Conservation (phyloP, 2,329 filamentous ascomycete genomes). For the Pseudophaeomoniella oleicola region DNA sequence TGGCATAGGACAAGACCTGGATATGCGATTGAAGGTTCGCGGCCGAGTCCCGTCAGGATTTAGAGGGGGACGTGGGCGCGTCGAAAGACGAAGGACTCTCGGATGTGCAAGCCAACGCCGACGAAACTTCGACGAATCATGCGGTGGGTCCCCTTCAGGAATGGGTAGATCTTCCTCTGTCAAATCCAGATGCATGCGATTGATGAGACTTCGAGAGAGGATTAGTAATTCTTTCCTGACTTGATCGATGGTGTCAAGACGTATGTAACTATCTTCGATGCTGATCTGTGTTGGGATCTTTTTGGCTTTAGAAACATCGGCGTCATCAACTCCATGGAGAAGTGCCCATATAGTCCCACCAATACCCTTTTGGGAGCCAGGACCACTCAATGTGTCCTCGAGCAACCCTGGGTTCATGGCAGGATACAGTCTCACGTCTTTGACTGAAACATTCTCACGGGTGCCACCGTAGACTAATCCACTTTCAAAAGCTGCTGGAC, state of each 20-base stretch:
- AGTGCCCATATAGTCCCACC: conserved; percentile 62
- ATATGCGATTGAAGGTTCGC: conserved; percentile 54
- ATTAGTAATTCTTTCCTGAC: conserved; percentile 55
- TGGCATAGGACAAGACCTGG: conserved; percentile 60
- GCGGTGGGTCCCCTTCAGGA: conserved; percentile 2
- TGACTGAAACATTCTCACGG: conserved; percentile 47
- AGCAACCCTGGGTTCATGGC: conserved; percentile 50
- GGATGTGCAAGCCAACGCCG: conserved; percentile 62
- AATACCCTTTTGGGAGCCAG: conserved; percentile 56
- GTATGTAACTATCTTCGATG: conserved; percentile 82
- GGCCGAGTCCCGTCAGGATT: conserved; percentile 39
- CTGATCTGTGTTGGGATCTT: conserved; percentile 75
- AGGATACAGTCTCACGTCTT: conserved; percentile 47
- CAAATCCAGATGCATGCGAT: conserved; percentile 67
- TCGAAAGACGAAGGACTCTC: conserved; percentile 66
- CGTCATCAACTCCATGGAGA: conserved; percentile 65
- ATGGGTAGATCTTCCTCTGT: conserved; percentile 32
- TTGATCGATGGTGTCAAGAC: conserved; percentile 48
- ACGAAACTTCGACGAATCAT: conserved; percentile 10
- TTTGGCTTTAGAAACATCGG: conserved; percentile 56
- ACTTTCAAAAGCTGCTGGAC: conserved; percentile 25
- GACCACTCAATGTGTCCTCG: conserved; percentile 53
- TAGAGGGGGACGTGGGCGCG: conserved; percentile 45
- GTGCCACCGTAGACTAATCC: conserved; percentile 34
- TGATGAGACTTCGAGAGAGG: conserved; percentile 55